Evolutionary conservation across 1,284 basidiomycete species (phyloP), one percentile per base, ranked within the genome.

Genomic region (Leccinum angustisporum): DNA sequence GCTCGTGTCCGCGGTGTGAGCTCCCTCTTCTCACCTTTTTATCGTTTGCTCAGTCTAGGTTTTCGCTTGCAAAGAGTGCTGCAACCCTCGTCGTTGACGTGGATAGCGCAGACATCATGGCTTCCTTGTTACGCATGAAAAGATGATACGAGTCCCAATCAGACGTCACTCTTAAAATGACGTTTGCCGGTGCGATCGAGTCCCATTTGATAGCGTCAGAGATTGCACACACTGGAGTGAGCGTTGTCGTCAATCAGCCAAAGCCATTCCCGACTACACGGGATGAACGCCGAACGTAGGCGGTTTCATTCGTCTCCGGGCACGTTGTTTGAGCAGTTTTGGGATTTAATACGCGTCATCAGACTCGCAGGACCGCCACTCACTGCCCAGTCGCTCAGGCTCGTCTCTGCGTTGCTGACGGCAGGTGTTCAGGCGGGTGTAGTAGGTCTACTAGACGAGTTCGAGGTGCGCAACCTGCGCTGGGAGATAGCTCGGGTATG

Each of bases 31-130:
- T 25, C 18, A 8, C 33, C 16, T 50, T 8, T 36, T n/a, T 1
- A n/a, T 34, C 0, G 16, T 13, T 38, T 10, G 1, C 30, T 25
- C 56, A 25, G 54, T 10, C 4, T 14, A 51, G 36, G 56, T 34
- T 10, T 46, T 51, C 56, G 7, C 36, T 61, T 25, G 16, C 36
- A 21, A 13, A 84, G 83, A 82, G 73, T 63, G 82, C 73, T 63
- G 86, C 75, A 50, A 87, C 92, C 2, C 69, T 85, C 25, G 86
- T 95, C 2, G 78, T 95, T 11, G 80, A 86, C 10, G 88, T 89
- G 1, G 76, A 87, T 65, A 87, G 80, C 64, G 89, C 88, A 3
- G 92, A 95, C 69, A 83, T 88, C 54, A 95, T 96, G 78, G 88
- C 88, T 0, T 83, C 86, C 3, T 73, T 97, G 14, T 75, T 97